Base-by-base conservation (phyloP, 306 rosid species). In the Cicer pinnatifidum region DNA sequence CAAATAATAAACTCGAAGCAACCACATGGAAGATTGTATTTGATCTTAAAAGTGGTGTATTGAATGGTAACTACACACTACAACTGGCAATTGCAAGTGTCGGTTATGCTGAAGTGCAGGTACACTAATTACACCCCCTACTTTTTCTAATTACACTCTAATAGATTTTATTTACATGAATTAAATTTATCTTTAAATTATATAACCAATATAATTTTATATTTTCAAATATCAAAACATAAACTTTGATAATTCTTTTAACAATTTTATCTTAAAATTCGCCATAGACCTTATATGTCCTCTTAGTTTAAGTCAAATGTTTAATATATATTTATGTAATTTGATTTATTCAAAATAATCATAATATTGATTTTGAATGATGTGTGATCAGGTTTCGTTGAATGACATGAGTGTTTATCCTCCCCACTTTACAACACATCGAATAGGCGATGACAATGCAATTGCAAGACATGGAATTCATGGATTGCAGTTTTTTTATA, bases 401-500 rank as follows among this genome's bases (percentile, higher is more conserved):
- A 93, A 93, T 48, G 10, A 83, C 12, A 59, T 2, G 6, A 75
- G 8, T 0, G 51, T 9, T 1, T 0, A 33, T 1, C 28, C 2
- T 7, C 76, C 84, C 0, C 54, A 58, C 61, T 87, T 80, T 47
- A 15, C 78, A 40, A 89, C 92, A 0, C 78, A 85, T 8, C 33
- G 37, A 47, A 84, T 88, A 4, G 98, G 94, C 0, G 65, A 1
- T 9, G 97, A 91, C 82, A 93, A 77, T 13, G 92, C 88, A 5
- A 88, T 93, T 35, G 89, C 98, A 10, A 89, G 98, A 56, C 98
- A 93, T 40, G 96, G 96, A 1, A 85, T 88, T 9, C 94, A 93
- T 63, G 98, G 98, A 3, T 66, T 91, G 69, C 76, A 88, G 58
- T 69, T 83, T 73, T 17, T 84, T 28, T 85, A 61, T 72, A 86